A percentile compares a stretch with the other conserved stretches of the same genome.
These are phyloP conservation scores for Hyphopichia buzzinii DNA, from an alignment of 1,139 yeast species.

Conservation along the genomic window DNA sequence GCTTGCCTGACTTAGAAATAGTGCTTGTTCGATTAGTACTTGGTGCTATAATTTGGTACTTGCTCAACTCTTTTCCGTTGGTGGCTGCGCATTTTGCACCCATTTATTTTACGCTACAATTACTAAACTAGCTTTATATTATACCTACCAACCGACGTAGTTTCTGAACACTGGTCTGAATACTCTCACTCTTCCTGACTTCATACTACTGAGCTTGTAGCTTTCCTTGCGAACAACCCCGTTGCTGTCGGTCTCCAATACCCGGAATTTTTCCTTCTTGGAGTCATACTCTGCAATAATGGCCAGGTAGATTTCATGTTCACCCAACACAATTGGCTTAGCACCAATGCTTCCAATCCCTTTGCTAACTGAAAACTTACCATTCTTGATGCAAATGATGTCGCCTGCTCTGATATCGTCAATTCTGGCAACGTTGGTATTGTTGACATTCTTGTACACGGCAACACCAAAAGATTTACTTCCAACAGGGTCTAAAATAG, in stretches of 20 bases:
- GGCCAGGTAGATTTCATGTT: conserved; percentile 25
- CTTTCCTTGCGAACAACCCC: conserved; percentile 61
- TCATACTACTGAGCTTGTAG: conserved; percentile 70
- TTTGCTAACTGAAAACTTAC: conserved; percentile 69
- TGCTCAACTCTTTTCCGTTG: too few species aligned
- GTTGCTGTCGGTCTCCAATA: conserved; percentile 56
- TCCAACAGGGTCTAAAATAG: conserved; percentile 60
- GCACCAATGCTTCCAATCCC: conserved; percentile 51
- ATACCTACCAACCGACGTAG: conserved; percentile 4
- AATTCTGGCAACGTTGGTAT: conserved; percentile 50
- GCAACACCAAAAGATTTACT: conserved; percentile 69
- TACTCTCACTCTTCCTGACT: conserved; percentile 74
- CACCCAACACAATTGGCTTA: conserved; percentile 41
- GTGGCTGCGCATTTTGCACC: too few species aligned
- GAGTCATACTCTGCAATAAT: conserved; percentile 70
- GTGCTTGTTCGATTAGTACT: too few species aligned
- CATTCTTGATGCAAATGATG: conserved; percentile 70
- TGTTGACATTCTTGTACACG: conserved; percentile 49
- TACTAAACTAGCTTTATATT: too few species aligned
- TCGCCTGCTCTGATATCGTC: conserved; percentile 84
- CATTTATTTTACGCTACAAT: too few species aligned
- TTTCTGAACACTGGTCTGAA: conserved; percentile 46
- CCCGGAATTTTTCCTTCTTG: conserved; percentile 72
- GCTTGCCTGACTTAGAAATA: too few species aligned
- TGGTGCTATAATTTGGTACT: too few species aligned